Evolutionary conservation across 805 yeast genomes (phyloP).

Genomic region (Yarrowia yakushimensis): DNA sequence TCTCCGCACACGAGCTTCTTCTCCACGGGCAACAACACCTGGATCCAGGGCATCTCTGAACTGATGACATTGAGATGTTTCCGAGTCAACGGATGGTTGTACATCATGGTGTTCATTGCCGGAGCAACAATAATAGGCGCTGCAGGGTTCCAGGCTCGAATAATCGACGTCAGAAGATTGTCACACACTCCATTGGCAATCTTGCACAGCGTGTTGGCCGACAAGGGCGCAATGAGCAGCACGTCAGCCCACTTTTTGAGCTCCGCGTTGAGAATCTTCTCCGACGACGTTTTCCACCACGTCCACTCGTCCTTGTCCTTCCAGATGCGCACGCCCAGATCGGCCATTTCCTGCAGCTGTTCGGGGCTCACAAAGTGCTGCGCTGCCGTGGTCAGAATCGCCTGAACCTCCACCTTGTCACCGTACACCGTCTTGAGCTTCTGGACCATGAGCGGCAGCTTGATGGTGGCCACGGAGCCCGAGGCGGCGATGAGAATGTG

Average conservation of each 20-base stretch:
- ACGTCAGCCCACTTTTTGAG: constrained; percentile 96
- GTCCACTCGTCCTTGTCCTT: constrained; percentile 90
- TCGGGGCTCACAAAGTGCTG: constrained; percentile 31
- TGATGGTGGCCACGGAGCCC: constrained; percentile 95
- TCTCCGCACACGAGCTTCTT: constrained; percentile 94
- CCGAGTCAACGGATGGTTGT: constrained; percentile 83
- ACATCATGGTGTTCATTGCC: constrained; percentile 92
- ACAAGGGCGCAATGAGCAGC: constrained; percentile 83
- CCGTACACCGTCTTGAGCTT: constrained; percentile 79
- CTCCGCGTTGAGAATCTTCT: constrained; percentile 89
- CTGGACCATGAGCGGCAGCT: constrained; percentile 84
- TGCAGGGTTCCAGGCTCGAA: constrained; percentile 95
- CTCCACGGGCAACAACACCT: constrained; percentile 88
- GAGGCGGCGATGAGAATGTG: constrained; percentile 91
- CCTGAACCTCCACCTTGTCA: constrained; percentile 72
- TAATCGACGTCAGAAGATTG: constrained; percentile 80
- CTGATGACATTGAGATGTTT: constrained; percentile 68
- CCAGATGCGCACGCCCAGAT: constrained; percentile 68
- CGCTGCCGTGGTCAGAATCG: constrained; percentile 61
- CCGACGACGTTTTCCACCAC: constrained; percentile 45
- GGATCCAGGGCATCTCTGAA: constrained; percentile 92
- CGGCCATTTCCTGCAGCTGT: neutral
- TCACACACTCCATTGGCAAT: constrained; percentile 89
- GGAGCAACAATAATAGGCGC: constrained; percentile 89
- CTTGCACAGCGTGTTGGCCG: constrained; percentile 89